Evolutionary conservation across 371 early-diverging fungal species (phyloP), one percentile per base, ranked within the genome.

Genomic region (Batrachochytrium dendrobatidis): DNA sequence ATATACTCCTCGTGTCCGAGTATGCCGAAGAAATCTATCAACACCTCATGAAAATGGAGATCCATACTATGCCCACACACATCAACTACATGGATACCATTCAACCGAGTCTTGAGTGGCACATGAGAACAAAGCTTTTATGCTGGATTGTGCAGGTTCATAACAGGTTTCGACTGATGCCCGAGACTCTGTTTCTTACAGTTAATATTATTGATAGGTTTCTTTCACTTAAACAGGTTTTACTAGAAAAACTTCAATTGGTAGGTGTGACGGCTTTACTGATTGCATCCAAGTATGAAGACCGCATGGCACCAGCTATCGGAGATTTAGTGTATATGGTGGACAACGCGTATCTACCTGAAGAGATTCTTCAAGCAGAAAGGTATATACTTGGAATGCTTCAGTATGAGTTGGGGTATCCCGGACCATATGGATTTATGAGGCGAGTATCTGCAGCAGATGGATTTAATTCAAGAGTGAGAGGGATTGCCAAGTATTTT

Each of bases 401-500:
- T 15, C 80, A 82, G 35, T 96, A 86, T 64, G 77, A 83, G 39
- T 60, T 95, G 32, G 83, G 83, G 28, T 90, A 84, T 56, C 86
- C 95, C 0, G 86, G 83, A 55, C 94, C 98, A 15, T 62, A 92
- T 56, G 82, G 82, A 35, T 95, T 94, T 66, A 66, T 94, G 61
- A 84, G 95, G 20, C 82, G 94, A 30, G 72, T 81, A 35, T 85
- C 87, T 49, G 86, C 83, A 63, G 86, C 85, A 12, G 92, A 91
- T 55, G 67, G 79, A 45, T 86, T 29, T 20, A 87, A 94, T 61
- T 68, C 83, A 25, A 83, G 83, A 59, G 81, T 85, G 28, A 82
- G 94, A 48, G 85, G 86, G 5, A 67, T 98, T 22, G 94, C 92
- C 6, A 91, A 92, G 66, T 97, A 94, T 68, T 81, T 99, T 54